Base-by-base conservation (phyloP, 768 basidiomycete species). In the Saitozyma podzolica region DNA sequence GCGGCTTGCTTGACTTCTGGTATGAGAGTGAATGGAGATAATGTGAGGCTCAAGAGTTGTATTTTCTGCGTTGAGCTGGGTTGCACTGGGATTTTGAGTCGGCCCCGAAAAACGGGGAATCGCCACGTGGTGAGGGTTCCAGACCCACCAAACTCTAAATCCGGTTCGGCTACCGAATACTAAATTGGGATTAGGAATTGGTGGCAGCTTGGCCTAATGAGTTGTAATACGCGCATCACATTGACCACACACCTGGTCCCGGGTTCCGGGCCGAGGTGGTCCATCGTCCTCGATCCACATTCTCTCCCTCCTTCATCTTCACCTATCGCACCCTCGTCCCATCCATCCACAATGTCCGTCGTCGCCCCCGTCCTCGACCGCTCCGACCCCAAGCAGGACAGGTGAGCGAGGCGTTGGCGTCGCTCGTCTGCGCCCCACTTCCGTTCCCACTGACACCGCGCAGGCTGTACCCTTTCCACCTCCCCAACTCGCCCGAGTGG, bases 401-500 rank as follows among this genome's bases (percentile, higher is more conserved):
- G 62, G 72, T 73, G 58, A 63, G 72, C 64, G 19, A 13, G n/a
- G 45, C 45, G 2, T 17, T 13, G n/a, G 45, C 45, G 2, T 17
- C 3, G 45, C 45, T 17, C n/a, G 45, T 13, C 13, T 17, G 45
- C 13, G n/a, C 13, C 13, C 13, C 45, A 47, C 29, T 2, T 5
- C 29, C 29, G 29, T 29, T 29, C 29, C 29, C 19, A 50, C 59
- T 56, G 54, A 56, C 41, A n/a, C 16, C n/a, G 37, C 40, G 13
- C 54, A 75, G 73, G 49, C 56, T 68, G 16, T 70, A 56, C 63
- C 68, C 74, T 0, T 70, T 66, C 65, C 66, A 71, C 47, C 57
- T 72, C 9, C 74, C 74, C 29, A 16, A 56, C 9, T 52, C 67
- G 4, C 68, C 70, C 29, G 74, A 70, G 58, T 75, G 74, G 74